These are phyloP conservation scores for Microcos paniculata DNA, from an alignment of 345 rosid species.

Conservation along the genomic window DNA sequence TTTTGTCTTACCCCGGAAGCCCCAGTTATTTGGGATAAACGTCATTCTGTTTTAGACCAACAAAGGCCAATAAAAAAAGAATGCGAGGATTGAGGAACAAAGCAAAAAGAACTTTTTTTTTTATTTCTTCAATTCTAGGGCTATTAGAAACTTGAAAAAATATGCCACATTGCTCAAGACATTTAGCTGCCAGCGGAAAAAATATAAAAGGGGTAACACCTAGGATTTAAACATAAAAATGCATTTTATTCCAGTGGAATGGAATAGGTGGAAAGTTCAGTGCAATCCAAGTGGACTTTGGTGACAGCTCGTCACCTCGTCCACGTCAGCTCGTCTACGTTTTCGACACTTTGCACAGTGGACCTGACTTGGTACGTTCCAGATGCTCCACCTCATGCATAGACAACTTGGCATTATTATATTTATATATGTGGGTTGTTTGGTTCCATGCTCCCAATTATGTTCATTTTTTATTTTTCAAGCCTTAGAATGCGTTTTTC, in stretches of 20 bases:
- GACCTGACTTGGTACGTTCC: neutral
- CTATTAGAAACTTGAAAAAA: neutral
- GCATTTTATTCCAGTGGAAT: neutral
- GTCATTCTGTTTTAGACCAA: constrained; percentile 5
- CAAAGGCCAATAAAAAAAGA: neutral
- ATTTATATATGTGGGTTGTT: no score
- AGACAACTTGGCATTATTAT: neutral
- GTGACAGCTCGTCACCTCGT: neutral
- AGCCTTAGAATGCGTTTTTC: neutral
- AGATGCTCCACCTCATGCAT: neutral
- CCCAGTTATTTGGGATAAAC: constrained; percentile 21
- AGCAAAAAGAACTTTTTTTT: neutral
- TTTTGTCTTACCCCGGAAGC: neutral
- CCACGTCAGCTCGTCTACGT: neutral
- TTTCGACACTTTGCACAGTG: neutral
- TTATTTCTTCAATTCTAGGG: neutral
- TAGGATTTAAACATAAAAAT: neutral
- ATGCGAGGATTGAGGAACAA: neutral
- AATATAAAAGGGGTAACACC: neutral
- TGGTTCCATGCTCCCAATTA: neutral
- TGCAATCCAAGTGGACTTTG: neutral
- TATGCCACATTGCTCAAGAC: neutral
- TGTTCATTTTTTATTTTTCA: neutral
- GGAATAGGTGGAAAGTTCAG: neutral
- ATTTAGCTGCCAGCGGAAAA: no score